These are phyloP conservation scores for Elaeagnus macrophylla DNA, from an alignment of 306 rosid genomes.

Conservation along the genomic window DNA sequence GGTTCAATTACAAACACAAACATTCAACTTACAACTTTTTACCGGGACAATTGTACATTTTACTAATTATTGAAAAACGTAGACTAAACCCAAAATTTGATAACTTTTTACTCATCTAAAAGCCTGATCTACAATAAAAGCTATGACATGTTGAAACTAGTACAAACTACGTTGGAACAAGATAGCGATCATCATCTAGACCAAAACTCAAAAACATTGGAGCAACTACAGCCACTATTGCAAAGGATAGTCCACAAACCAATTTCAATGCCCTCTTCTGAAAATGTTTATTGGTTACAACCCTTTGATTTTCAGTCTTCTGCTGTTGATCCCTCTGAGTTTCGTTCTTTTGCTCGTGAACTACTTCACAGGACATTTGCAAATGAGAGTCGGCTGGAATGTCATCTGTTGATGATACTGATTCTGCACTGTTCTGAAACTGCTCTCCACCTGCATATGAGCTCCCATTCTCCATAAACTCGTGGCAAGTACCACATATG, in stretches of 20 bases:
- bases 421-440: conserved; percentile 43
- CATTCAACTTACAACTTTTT: too few relatives aligned
- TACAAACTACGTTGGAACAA: conserved; percentile 53
- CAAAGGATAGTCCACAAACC: conserved; percentile 47
- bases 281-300: conserved; percentile 15
- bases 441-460: conserved; percentile 28
- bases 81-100: background rate
- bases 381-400: conserved; percentile 23
- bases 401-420: conserved; percentile 63
- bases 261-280: conserved; percentile 34
- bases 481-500: conserved; percentile 20
- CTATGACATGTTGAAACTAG: conserved; percentile 17
- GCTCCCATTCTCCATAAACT: conserved; percentile 29
- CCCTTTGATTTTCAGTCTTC: conserved; percentile 7
- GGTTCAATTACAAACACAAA: too few relatives aligned
- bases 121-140: conserved; percentile 6
- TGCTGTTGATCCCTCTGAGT: conserved; percentile 19
- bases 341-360: conserved; percentile 21
- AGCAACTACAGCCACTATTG: conserved; percentile 35
- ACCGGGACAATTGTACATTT: too few relatives aligned
- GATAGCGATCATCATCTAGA: conserved; percentile 39
- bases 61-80: too few relatives aligned
- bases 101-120: background rate
- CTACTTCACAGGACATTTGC: conserved; percentile 24
- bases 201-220: conserved; percentile 48